A percentile compares a stretch with the other conserved stretches of the same genome.
Conservation (phyloP, 129 eudicot genomes). For the Artemisia annua region DNA sequence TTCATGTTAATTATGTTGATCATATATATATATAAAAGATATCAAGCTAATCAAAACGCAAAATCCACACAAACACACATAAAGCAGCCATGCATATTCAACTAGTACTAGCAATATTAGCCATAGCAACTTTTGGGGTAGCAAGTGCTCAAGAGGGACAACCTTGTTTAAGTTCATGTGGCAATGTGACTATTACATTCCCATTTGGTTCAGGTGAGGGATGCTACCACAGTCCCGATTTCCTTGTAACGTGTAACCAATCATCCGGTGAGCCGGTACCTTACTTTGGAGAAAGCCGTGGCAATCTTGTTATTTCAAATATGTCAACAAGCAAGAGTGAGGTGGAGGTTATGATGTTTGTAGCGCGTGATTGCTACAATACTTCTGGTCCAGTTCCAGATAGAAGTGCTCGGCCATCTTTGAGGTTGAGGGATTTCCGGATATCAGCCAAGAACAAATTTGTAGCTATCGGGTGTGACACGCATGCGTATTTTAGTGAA, state of each 20-base stretch:
- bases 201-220: slow-evolving; percentile 17
- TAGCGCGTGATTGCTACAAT: no score
- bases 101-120: background rate
- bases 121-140: slow-evolving; percentile 2
- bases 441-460: slow-evolving; percentile 34
- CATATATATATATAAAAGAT: background rate
- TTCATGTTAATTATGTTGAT: background rate
- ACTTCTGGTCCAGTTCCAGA: no score
- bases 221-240: background rate
- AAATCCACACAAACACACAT: background rate
- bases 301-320: no score
- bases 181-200: background rate
- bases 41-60: no score
- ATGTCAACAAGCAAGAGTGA: no score
- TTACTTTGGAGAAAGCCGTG: no score
- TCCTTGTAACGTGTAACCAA: slow-evolving; percentile 12
- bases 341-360: no score
- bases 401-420: no score
- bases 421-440: no score
- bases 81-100: slow-evolving; percentile 15
- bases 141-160: slow-evolving; percentile 5
- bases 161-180: slow-evolving; percentile 14
- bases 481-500: background rate
- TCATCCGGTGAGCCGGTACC: background rate
- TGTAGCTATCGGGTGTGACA: slow-evolving; percentile 39